phyloP scores from a whole-genome alignment of 768 basidiomycete species.

The Astraeus odoratus region DNA sequence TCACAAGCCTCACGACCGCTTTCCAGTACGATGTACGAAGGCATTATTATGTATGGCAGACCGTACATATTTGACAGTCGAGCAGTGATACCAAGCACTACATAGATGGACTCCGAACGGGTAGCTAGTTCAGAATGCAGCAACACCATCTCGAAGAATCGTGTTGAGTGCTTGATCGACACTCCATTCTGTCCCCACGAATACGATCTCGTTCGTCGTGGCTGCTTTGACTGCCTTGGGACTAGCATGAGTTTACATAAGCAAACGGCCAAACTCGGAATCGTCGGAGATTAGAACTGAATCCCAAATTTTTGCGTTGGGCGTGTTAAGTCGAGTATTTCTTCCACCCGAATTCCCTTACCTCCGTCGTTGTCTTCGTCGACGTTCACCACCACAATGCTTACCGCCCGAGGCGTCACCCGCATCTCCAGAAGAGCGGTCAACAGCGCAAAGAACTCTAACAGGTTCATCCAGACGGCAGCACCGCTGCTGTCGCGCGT shows the following conservation, averaged over 20 bases:
- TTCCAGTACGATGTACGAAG: too few relatives aligned
- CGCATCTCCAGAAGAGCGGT: constrained; percentile 83
- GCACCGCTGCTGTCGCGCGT: constrained; percentile 49
- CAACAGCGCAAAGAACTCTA: constrained; percentile 66
- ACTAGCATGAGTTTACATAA: constrained; percentile 22
- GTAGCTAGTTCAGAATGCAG: too few relatives aligned
- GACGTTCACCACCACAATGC: constrained; percentile 50
- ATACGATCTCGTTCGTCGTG: too few relatives aligned
- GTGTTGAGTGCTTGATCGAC: too few relatives aligned
- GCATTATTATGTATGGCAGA: too few relatives aligned
- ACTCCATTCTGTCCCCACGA: too few relatives aligned
- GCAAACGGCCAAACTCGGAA: constrained; percentile 24
- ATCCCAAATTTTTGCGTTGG: constrained; percentile 11
- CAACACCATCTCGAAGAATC: too few relatives aligned
- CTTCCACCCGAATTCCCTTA: constrained; percentile 19
- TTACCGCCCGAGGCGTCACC: constrained; percentile 81
- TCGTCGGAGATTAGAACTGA: constrained; percentile 23
- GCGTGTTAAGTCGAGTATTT: constrained; percentile 24
- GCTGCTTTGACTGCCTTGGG: too few relatives aligned
- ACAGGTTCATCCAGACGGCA: constrained; percentile 76
- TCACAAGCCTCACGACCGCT: too few relatives aligned
- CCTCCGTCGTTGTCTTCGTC: constrained; percentile 20
- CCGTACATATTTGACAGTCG: too few relatives aligned
- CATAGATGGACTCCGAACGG: too few relatives aligned
- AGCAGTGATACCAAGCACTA: too few relatives aligned